These are phyloP conservation scores for Collybia nuda DNA, from an alignment of 768 basidiomycete species.

Conservation along the genomic window DNA sequence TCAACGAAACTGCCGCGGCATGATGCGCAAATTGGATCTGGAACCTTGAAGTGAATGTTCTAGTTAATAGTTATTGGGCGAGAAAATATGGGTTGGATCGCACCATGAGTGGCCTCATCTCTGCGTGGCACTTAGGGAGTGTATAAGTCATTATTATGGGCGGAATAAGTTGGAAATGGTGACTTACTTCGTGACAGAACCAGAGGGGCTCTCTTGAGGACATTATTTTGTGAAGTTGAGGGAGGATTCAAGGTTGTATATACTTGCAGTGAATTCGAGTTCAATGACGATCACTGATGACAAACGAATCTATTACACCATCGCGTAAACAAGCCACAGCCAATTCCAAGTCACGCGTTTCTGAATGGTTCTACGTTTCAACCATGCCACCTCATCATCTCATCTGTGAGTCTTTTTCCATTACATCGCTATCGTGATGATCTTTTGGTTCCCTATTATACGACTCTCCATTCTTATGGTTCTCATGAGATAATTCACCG, in stretches of 20 bases:
- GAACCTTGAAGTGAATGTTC: conserved; percentile 46
- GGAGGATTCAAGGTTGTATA: conserved; percentile 6
- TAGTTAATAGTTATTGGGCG: conserved; percentile 2
- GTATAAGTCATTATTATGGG: conserved; percentile 1
- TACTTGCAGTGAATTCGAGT: conserved; percentile 2
- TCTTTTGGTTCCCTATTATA: conserved; percentile 64
- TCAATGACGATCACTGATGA: conserved; percentile 6
- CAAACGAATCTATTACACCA: conserved; percentile 8
- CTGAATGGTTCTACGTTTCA: background rate
- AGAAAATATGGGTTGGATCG: conserved; percentile 10
- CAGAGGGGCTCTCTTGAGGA: conserved; percentile 73
- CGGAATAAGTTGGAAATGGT: background rate
- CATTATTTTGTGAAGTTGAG: conserved; percentile 38
- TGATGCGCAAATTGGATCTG: conserved; percentile 80
- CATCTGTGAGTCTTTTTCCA: conserved; percentile 19
- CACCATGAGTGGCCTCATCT: conserved; percentile 89
- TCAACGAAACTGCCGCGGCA: conserved; percentile 85
- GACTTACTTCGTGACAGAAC: conserved; percentile 72
- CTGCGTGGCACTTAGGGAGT: conserved; percentile 71
- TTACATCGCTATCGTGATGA: conserved; percentile 35
- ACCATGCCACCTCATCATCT: background rate
- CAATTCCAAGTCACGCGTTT: background rate
- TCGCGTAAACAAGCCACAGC: background rate
- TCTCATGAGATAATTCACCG: conserved; percentile 41
- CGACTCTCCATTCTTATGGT: conserved; percentile 29